Evolutionary conservation across 768 basidiomycete genomes (phyloP).

Genomic region (Rhodotorula kratochvilovae): DNA sequence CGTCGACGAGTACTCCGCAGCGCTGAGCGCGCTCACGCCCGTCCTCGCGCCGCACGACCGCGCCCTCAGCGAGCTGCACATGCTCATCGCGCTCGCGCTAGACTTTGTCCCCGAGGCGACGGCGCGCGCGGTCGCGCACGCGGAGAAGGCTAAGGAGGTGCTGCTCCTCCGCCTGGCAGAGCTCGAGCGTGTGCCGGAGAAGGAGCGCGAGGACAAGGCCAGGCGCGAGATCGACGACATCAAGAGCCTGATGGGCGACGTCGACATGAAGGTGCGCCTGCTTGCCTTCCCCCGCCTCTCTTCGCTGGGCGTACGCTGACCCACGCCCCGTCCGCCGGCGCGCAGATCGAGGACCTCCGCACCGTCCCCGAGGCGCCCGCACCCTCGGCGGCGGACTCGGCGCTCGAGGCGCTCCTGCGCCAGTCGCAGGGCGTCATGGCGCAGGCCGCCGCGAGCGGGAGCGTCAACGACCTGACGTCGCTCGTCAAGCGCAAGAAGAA

Average conservation of each 20-base stretch:
- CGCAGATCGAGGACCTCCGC: constrained; percentile 38
- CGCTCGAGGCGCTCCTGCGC: constrained; percentile 27
- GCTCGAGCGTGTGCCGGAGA: constrained; percentile 14
- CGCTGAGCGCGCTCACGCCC: constrained; percentile 24
- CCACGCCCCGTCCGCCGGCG: too few relatives aligned
- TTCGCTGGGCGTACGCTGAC: neutral
- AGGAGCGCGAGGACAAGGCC: constrained; percentile 3
- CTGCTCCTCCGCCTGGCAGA: constrained; percentile 6
- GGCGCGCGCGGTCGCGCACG: constrained; percentile 26
- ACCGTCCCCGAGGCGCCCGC: constrained; percentile 25
- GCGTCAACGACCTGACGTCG: constrained; percentile 32
- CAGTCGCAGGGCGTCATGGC: neutral
- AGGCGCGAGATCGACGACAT: constrained; percentile 30
- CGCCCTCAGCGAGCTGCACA: constrained; percentile 39
- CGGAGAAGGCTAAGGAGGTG: constrained; percentile 35
- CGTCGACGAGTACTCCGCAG: constrained; percentile 36
- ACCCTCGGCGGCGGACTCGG: constrained; percentile 14
- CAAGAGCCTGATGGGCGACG: constrained; percentile 30
- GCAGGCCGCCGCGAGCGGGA: neutral
- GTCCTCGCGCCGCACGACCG: constrained; percentile 37
- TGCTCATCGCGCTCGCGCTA: constrained; percentile 39
- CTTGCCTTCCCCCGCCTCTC: too few relatives aligned
- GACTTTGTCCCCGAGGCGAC: constrained; percentile 33
- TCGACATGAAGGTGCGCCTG: constrained; percentile 34
- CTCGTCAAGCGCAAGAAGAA: constrained; percentile 39